Evolutionary conservation across 768 basidiomycete genomes (phyloP), one percentile per base, ranked within the genome.

Genomic region (Scleroderma bovista): DNA sequence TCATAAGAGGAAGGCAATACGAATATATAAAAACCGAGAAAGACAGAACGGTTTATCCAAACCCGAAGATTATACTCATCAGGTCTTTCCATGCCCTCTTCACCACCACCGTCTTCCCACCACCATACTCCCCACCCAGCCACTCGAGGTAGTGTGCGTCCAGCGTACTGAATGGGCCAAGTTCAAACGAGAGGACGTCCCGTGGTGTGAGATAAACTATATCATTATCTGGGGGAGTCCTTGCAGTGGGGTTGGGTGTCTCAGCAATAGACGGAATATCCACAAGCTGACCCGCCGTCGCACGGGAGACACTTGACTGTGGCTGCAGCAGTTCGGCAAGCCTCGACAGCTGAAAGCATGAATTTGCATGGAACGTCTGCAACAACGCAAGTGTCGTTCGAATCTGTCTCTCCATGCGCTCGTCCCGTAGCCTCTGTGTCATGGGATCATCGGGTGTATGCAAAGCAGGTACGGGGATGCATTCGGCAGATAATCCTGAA

Each of bases 111-210:
- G 57, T 60, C 8, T 56, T 53, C 0, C 75, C 74, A 2, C 72
- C 72, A 3, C 75, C 80, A 51, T 86, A 86, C 64, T 87, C 84
- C 45, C 75, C 74, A 1, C 74, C 78, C 16, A 93, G 69, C 86
- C 87, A 91, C 61, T 88, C 86, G 31, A 90, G 68, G 61, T 90
- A 91, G 38, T 71, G 73, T n/a, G 75, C 82, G 53, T 92, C 89
- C 42, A 83, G 60, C 5, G 72, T 68, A 59, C 88, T 92, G 51
- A 88, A 66, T 7, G 88, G 83, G 1, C 87, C 84, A 0, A 92
- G 75, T 61, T 86, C 86, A 42, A 92, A 82, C 13, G 79, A 71
- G 11, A 80, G 47, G 8, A 91, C 69, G 51, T 88, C 85, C 56
- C 75, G 80, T 11, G 86, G 79, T 2, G 76, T 73, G 16, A 90